Evolutionary conservation across 495 filamentous ascomycete species (phyloP), one percentile per base, ranked within the genome.

Genomic region (Lasiosphaeria hispida): DNA sequence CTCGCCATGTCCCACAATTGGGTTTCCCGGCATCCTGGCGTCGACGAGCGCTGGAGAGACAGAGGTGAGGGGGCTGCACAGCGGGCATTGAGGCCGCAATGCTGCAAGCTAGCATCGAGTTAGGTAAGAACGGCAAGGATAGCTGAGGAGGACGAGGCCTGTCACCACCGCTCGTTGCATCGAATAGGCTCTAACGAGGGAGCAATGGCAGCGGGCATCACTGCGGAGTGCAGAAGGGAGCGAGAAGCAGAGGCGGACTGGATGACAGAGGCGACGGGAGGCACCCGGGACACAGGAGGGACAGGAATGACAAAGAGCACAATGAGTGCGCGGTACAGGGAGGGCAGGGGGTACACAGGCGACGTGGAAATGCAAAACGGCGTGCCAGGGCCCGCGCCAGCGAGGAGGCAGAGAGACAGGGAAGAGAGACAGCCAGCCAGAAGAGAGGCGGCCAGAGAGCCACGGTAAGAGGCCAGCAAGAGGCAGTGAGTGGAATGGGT

Each of bases 21-120:
- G 23, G 23, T 30, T 30, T 30, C 23, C 23, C 23, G 23, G 23
- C 23, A 30, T 30, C 23, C 52, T 38, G 34, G 13, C 40, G 17
- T 43, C 13, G 40, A 19, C 17, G 19, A 19, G 23, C 23, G 38
- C 39, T 10, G 19, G 30, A 23, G 23, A n/a, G 35, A 52, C 15
- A 33, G 39, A 14, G 48, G 48, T 34, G 33, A 39, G n/a, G 14
- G 23, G 49, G 36, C 15, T 37, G 53, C 11, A 30, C 23, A 30
- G 23, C 17, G 43, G 43, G 43, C 18, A 19, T 45, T 55, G 53
- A 48, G 53, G 53, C 53, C 53, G 53, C 53, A 55, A 55, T 55
- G 53, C 53, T 35, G 53, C 53, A 8, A 9, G 37, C 39, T 30
- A 23, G 52, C 39, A 54, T 52, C 39, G 52, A 30, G 40, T 43